These are phyloP conservation scores for Trichoderma koningiopsis DNA, from an alignment of 2,329 filamentous ascomycete genomes.

Conservation along the genomic window DNA sequence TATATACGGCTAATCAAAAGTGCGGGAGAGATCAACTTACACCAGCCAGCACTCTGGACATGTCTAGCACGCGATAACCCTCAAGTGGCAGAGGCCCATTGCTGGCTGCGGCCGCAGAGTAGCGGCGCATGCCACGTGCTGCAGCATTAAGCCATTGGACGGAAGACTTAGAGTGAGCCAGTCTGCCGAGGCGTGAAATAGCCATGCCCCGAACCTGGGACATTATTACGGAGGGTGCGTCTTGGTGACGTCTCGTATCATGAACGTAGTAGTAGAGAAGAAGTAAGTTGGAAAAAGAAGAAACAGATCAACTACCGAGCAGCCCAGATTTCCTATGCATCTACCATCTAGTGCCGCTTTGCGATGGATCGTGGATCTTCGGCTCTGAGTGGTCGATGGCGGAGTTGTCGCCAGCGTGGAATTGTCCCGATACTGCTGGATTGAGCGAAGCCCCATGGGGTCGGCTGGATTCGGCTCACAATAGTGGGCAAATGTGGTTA, in stretches of 20 bases:
- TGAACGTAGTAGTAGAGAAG: not conserved
- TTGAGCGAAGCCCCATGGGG: constrained; percentile 22
- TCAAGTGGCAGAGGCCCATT: constrained; percentile 64
- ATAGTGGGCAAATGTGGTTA: constrained; percentile 11
- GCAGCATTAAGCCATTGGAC: constrained; percentile 6
- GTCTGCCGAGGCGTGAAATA: constrained; percentile 4
- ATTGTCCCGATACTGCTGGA: constrained; percentile 5
- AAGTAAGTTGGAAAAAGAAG: not conserved
- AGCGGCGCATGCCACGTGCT: constrained; percentile 33
- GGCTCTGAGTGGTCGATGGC: not conserved
- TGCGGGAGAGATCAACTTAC: constrained; percentile 55
- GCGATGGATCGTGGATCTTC: not conserved
- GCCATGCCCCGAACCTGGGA: constrained; percentile 11
- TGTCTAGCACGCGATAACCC: constrained; percentile 87
- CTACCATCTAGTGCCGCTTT: constrained; percentile 1
- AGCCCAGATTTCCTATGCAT: not conserved
- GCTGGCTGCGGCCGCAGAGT: constrained; percentile 35
- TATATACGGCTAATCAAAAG: not conserved
- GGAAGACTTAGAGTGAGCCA: constrained; percentile 24
- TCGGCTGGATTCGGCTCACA: constrained; percentile 25
- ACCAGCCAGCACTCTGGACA: constrained; percentile 93
- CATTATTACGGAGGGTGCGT: constrained; percentile 12
- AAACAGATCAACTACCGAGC: not conserved
- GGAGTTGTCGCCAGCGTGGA: not conserved
- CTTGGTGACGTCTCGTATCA: not conserved